These are phyloP conservation scores for Centella asiatica DNA, from an alignment of 129 eudicot genomes.

Conservation along the genomic window DNA sequence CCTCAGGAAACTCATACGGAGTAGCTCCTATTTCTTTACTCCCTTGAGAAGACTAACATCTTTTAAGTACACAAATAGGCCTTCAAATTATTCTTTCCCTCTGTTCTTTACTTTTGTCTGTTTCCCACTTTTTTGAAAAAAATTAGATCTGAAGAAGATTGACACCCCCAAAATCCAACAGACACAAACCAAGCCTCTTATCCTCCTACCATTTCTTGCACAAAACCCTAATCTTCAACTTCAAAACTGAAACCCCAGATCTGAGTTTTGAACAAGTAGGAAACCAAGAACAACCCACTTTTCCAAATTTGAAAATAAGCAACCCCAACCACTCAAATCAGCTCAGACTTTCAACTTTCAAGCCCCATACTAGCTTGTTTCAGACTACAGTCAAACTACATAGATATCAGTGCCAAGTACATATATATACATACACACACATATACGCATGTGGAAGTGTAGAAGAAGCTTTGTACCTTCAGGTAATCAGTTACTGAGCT, in stretches of 20 bases:
- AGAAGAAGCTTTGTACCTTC: conserved; percentile 1
- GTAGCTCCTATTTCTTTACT: neutral
- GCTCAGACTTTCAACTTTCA: neutral
- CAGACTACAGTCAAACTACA: conserved; percentile 7
- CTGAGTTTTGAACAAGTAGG: neutral
- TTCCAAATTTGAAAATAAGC: neutral
- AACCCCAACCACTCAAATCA: neutral
- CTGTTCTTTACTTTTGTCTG: conserved; percentile 13
- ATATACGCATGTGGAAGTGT: neutral
- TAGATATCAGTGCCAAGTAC: neutral
- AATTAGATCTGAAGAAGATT: neutral
- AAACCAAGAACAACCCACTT: neutral
- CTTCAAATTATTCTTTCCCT: conserved; percentile 24
- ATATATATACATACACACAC: neutral
- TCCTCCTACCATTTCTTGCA: neutral
- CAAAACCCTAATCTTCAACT: neutral
- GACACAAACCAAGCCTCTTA: conserved; percentile 3
- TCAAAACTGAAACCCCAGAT: conserved; percentile 4
- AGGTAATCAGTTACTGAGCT: neutral
- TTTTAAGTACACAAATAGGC: conserved; percentile 13
- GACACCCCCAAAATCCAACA: conserved; percentile 11
- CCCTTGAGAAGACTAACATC: conserved; percentile 8
- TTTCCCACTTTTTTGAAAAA: conserved; percentile 2
- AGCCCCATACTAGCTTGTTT: neutral
- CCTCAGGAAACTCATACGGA: no score